phyloP scores from a whole-genome alignment of 352 stramenopile species.

The Phytophthora capsici region DNA sequence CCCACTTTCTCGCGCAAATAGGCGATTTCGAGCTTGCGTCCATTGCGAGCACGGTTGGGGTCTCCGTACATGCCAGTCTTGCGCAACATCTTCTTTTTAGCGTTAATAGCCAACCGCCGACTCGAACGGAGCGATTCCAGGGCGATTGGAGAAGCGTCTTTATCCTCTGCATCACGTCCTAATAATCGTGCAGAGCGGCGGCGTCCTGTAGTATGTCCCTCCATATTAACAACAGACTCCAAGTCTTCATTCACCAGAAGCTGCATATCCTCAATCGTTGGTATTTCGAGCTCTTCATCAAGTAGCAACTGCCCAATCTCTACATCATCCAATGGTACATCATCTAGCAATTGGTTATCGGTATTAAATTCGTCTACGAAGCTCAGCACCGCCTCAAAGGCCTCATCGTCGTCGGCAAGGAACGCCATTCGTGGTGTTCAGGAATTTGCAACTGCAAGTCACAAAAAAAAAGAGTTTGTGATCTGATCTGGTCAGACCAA shows the following conservation, averaged over 20 bases:
- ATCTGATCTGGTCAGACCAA: constrained; percentile 11
- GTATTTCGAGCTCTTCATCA: constrained; percentile 6
- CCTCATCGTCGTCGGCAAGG: constrained; percentile 29
- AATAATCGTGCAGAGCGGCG: constrained; percentile 16
- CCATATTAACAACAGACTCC: background rate
- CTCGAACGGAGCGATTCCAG: background rate
- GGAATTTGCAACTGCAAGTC: constrained; percentile 2
- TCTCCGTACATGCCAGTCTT: constrained; percentile 25
- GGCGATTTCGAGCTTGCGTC: constrained; percentile 42
- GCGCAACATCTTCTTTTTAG: constrained; percentile 21
- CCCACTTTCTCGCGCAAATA: constrained; percentile 47
- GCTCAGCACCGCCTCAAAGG: constrained; percentile 37
- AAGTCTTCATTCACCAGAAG: constrained; percentile 5
- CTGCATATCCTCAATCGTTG: constrained; percentile 8
- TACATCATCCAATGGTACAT: background rate
- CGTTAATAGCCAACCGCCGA: background rate
- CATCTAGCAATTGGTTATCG: background rate
- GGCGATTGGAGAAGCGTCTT: background rate
- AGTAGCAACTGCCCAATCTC: background rate
- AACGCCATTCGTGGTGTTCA: constrained; percentile 21
- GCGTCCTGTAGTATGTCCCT: background rate
- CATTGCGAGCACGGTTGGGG: constrained; percentile 30
- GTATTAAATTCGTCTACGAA: constrained; percentile 34
- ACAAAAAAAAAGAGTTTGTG: background rate
- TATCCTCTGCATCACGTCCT: background rate